phyloP scores from a whole-genome alignment of 169 alveolate species.

The Plasmodium gonderi region DNA sequence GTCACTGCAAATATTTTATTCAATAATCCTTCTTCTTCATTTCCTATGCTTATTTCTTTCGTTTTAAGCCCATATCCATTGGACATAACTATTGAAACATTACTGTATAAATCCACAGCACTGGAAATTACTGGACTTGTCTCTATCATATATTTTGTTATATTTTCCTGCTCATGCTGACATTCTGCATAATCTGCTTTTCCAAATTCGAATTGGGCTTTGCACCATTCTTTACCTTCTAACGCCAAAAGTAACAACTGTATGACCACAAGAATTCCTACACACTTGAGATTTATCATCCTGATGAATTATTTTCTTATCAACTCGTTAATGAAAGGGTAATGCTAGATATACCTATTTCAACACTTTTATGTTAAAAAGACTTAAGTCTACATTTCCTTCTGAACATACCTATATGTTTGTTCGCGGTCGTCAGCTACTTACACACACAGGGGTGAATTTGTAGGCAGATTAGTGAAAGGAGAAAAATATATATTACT shows the following conservation, averaged over 20 bases:
- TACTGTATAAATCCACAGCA: slow-evolving; percentile 86
- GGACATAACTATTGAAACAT: slow-evolving; percentile 75
- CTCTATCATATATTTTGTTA: slow-evolving; percentile 88
- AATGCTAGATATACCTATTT: not conserved
- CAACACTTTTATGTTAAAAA: not conserved
- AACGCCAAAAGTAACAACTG: not conserved
- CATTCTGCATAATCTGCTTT: slow-evolving; percentile 90
- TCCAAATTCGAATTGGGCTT: slow-evolving; percentile 88
- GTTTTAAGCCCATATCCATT: slow-evolving; percentile 87
- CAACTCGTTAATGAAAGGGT: too few species aligned
- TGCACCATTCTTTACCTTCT: slow-evolving; percentile 88
- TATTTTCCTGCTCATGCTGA: slow-evolving; percentile 86
- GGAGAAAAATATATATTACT: too few species aligned
- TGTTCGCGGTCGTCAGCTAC: not conserved
- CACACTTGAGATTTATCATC: not conserved
- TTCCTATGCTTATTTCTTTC: slow-evolving; percentile 84
- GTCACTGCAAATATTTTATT: slow-evolving; percentile 75
- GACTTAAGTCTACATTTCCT: not conserved
- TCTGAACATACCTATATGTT: not conserved
- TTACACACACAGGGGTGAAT: not conserved
- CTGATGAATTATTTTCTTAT: too few species aligned
- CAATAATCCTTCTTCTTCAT: slow-evolving; percentile 84
- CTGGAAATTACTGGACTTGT: slow-evolving; percentile 85
- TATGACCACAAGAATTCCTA: not conserved
- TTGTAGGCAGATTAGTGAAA: not conserved